These are phyloP conservation scores for Berkeleyomyces rouxiae DNA, from an alignment of 2,329 filamentous ascomycete genomes.

Conservation along the genomic window DNA sequence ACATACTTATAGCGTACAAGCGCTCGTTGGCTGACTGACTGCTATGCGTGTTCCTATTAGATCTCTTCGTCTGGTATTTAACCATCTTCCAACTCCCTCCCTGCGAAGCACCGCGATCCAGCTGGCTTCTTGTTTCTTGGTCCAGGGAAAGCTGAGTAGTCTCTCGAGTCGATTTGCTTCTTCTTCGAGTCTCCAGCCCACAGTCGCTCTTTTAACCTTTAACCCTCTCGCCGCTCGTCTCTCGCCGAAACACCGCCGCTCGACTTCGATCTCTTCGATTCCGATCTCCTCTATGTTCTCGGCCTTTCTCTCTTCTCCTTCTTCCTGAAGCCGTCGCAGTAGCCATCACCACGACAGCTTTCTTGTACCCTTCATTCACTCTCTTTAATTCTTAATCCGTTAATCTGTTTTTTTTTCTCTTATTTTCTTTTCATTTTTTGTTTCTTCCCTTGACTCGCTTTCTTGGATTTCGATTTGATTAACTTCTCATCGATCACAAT, in stretches of 20 bases:
- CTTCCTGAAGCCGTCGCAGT: not conserved
- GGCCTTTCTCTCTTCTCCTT: constrained; percentile 4
- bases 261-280: constrained; percentile 16
- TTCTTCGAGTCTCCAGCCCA: constrained; percentile 14
- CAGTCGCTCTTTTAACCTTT: constrained; percentile 12
- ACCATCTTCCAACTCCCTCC: constrained; percentile 15
- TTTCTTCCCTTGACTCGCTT: not conserved
- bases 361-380: constrained; percentile 10
- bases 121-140: constrained; percentile 10
- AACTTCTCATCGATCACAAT: constrained; percentile 6
- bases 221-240: constrained; percentile 1
- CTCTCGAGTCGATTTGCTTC: constrained; percentile 14
- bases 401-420: constrained; percentile 6
- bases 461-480: constrained; percentile 9
- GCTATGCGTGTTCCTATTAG: constrained; percentile 12
- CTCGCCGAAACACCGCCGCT: constrained; percentile 26
- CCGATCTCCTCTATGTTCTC: not conserved
- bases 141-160: constrained; percentile 13
- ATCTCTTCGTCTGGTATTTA: constrained; percentile 13
- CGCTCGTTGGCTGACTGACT: constrained; percentile 5
- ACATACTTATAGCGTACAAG: not conserved
- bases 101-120: constrained; percentile 11
- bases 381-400: constrained; percentile 14
- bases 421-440: constrained; percentile 3
- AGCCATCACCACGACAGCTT: not conserved